Conservation (phyloP, 805 yeast genomes). For the Candida krabiensis region DNA sequence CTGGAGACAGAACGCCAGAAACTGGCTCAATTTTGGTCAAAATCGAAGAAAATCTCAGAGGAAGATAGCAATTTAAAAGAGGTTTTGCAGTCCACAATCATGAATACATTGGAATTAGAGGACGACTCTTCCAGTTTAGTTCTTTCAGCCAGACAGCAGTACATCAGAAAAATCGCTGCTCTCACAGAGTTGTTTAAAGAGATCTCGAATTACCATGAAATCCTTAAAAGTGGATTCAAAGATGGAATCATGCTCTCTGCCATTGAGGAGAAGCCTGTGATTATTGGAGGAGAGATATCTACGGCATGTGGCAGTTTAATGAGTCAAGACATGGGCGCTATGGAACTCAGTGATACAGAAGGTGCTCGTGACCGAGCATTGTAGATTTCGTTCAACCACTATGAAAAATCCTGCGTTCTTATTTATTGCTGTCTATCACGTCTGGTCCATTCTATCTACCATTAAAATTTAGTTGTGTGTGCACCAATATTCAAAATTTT, state of each 20-base stretch:
- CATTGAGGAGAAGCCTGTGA: not conserved
- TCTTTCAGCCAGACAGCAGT: constrained; percentile 4
- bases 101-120: constrained; percentile 26
- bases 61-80: constrained; percentile 25
- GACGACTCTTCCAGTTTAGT: constrained; percentile 6
- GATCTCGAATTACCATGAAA: constrained; percentile 8
- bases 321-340: not conserved
- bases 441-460: no score
- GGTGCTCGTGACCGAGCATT: not conserved
- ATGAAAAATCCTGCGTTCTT: no score
- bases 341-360: not conserved
- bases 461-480: no score
- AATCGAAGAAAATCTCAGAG: not conserved
- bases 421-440: no score
- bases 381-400: no score
- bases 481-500: not conserved
- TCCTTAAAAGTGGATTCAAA: constrained; percentile 8
- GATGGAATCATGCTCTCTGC: constrained; percentile 5
- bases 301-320: not conserved
- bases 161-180: constrained; percentile 8
- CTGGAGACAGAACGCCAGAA: constrained; percentile 19
- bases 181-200: constrained; percentile 5
- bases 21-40: constrained; percentile 2
- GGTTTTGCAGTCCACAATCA: constrained; percentile 25
- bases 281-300: not conserved